Percentiles rank a stretch among this genome's conserved stretches.
Conservation (phyloP, 257 asterid species). For the Verbena officinalis region DNA sequence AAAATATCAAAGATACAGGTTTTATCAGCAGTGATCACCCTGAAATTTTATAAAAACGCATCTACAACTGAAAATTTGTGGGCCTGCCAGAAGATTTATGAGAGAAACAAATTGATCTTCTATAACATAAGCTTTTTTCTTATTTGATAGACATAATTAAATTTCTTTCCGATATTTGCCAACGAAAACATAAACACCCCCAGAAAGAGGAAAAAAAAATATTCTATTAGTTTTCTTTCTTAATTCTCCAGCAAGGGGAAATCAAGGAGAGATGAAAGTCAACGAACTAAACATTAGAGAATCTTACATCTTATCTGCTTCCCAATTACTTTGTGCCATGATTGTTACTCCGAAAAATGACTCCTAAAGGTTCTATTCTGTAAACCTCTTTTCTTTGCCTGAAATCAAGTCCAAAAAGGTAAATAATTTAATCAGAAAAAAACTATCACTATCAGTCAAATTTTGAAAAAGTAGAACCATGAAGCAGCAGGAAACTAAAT, state of each 20-base stretch:
- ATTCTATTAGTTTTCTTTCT: conserved; percentile 19
- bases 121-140: background rate
- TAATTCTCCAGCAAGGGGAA: conserved; percentile 9
- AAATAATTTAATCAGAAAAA: conserved; percentile 21
- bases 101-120: conserved; percentile 1
- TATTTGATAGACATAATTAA: background rate
- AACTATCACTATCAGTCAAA: background rate
- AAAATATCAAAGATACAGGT: conserved; percentile 1
- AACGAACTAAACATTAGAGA: background rate
- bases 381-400: conserved; percentile 31
- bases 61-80: background rate
- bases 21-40: conserved; percentile 20
- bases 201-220: background rate
- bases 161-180: conserved; percentile 7
- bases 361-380: conserved; percentile 29
- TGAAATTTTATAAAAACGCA: background rate
- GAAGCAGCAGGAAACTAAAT: background rate
- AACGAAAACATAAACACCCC: conserved; percentile 17
- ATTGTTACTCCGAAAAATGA: conserved; percentile 25
- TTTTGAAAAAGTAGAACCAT: conserved; percentile 13
- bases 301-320: conserved; percentile 94
- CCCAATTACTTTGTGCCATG: conserved; percentile 99
- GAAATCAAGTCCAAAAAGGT: conserved; percentile 37
- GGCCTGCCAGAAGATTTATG: conserved; percentile 11
- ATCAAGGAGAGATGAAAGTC: conserved; percentile 8